These are phyloP conservation scores for Corchorus capsularis DNA, from an alignment of 345 rosid species.

Conservation along the genomic window DNA sequence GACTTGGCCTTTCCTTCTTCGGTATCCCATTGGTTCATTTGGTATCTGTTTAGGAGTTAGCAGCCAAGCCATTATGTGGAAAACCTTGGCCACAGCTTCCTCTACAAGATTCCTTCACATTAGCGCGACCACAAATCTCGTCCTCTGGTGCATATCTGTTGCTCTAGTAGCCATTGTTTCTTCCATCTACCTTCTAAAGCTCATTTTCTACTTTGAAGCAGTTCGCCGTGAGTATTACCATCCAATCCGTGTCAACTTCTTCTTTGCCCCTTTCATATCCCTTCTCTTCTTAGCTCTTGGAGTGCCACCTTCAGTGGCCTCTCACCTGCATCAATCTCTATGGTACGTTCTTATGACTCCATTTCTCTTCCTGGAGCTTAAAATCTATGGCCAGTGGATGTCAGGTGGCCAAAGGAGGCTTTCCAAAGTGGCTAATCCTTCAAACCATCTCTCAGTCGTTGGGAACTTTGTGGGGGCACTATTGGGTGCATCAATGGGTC, in stretches of 20 bases:
- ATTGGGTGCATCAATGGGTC: constrained; percentile 88
- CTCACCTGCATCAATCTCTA: constrained; percentile 43
- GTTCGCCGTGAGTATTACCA: constrained; percentile 86
- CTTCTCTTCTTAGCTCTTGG: constrained; percentile 81
- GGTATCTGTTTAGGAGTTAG: constrained; percentile 93
- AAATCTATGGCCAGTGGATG: constrained; percentile 98
- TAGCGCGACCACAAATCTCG: constrained; percentile 40
- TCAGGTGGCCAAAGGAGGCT: constrained; percentile 87
- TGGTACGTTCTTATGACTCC: constrained; percentile 94
- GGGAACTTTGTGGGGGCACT: constrained; percentile 94
- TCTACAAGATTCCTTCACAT: constrained; percentile 76
- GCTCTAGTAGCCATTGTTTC: constrained; percentile 51
- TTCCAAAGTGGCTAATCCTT: constrained; percentile 91
- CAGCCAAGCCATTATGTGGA: constrained; percentile 95
- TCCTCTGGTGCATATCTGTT: constrained; percentile 72
- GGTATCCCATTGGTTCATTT: constrained; percentile 71
- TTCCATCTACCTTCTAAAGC: constrained; percentile 59
- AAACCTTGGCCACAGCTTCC: constrained; percentile 59
- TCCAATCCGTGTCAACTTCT: constrained; percentile 88
- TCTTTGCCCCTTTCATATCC: constrained; percentile 91
- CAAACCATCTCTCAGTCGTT: constrained; percentile 78
- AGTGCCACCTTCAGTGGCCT: constrained; percentile 54
- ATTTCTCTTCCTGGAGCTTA: constrained; percentile 67
- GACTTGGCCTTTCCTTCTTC: constrained; percentile 89
- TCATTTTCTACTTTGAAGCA: constrained; percentile 74